phyloP scores from a whole-genome alignment of 345 rosid genomes.

The Lepidium aucheri region DNA sequence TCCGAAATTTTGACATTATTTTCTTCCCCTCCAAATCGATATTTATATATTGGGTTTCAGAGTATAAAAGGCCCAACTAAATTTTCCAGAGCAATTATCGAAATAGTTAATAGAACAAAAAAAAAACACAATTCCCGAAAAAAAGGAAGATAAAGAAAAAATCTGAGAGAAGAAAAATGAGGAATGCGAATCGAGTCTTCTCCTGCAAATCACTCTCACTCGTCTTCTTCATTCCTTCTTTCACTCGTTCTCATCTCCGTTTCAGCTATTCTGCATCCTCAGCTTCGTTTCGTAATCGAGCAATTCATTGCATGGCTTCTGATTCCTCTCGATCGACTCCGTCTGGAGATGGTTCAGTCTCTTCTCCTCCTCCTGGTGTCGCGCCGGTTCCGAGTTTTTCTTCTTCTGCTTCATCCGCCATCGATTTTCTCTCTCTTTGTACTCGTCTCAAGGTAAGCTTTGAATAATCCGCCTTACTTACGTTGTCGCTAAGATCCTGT shows the following conservation, averaged over 20 bases:
- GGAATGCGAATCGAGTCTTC: conserved; percentile 41
- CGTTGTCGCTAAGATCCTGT: neutral
- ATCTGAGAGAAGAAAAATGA: conserved; percentile 21
- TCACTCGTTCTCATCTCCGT: conserved; percentile 32
- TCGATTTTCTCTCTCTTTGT: conserved; percentile 89
- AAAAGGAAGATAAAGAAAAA: neutral
- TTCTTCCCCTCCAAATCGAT: too few relatives aligned
- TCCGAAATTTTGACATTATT: too few relatives aligned
- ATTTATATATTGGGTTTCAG: neutral
- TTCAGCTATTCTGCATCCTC: conserved; percentile 26
- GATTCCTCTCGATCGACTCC: conserved; percentile 37
- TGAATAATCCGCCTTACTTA: neutral
- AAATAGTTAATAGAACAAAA: neutral
- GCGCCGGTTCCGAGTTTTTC: conserved; percentile 20
- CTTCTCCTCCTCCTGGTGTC: conserved; percentile 18
- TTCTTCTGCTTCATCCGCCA: conserved; percentile 48
- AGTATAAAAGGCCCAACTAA: conserved; percentile 18
- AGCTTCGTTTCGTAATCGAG: conserved; percentile 20
- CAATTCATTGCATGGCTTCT: conserved; percentile 38
- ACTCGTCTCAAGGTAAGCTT: conserved; percentile 70
- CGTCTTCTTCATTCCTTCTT: conserved; percentile 34
- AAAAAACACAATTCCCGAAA: neutral
- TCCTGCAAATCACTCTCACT: conserved; percentile 41
- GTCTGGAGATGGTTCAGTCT: conserved; percentile 17
- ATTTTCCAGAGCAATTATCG: neutral